phyloP scores from a whole-genome alignment of 495 filamentous ascomycete species.

The Aspergillus egyptiacus region DNA sequence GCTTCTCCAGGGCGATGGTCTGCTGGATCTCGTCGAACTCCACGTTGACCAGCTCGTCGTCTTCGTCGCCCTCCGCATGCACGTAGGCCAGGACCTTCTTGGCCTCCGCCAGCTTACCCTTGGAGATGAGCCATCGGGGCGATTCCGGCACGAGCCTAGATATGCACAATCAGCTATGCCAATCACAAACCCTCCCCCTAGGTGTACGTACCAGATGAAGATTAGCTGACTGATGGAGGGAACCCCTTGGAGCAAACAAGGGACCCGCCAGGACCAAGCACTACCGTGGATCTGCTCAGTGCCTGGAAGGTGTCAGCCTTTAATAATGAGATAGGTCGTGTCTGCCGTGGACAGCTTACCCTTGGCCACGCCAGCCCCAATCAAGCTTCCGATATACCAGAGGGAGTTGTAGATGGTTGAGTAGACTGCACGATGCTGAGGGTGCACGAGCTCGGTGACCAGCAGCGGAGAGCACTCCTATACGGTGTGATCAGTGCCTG shows the following conservation, averaged over 20 bases:
- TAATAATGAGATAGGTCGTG: too few relatives aligned
- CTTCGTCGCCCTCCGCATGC: constrained; percentile 6
- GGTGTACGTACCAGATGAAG: neutral
- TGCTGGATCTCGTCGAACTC: constrained; percentile 9
- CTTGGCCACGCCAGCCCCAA: constrained; percentile 2
- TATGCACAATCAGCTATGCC: neutral
- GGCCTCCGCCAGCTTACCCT: neutral
- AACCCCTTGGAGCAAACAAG: constrained; percentile 1
- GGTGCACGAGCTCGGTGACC: constrained; percentile 5
- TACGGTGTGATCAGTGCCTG: neutral
- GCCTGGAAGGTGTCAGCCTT: neutral
- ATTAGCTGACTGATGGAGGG: constrained; percentile 3
- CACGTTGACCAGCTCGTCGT: constrained; percentile 9
- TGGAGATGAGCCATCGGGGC: constrained; percentile 7
- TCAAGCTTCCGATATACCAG: constrained; percentile 5
- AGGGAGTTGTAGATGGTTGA: constrained; percentile 8
- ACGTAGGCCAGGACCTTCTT: constrained; percentile 11
- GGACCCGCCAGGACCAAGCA: constrained; percentile 8
- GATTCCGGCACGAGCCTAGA: constrained; percentile 4
- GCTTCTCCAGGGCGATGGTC: constrained; percentile 1
- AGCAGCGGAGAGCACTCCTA: constrained; percentile 5
- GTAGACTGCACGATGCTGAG: constrained; percentile 8
- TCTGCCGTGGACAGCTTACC: too few relatives aligned
- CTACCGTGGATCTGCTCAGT: neutral
- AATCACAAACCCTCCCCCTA: too few relatives aligned